These are phyloP conservation scores for Triticum aestivum DNA, from an alignment of 176 grass and related monocot species.

Conservation along the genomic window IWGSC_CS_RefSeq_v2.1 NC_057813.1:487392125-487392624, in stretches of 20 bases:
- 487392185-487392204: too few relatives aligned
- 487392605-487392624: conserved; percentile 37
- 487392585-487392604: background rate
- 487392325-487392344: background rate
- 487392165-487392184: too few relatives aligned
- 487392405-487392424: too few relatives aligned
- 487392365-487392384: background rate
- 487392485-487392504: conserved; percentile 8
- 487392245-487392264: background rate
- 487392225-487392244: background rate
- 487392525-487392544: conserved; percentile 51
- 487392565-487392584: conserved; percentile 28
- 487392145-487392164: background rate
- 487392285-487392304: background rate
- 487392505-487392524: conserved; percentile 5
- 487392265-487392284: background rate
- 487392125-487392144: background rate
- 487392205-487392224: too few relatives aligned
- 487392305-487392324: background rate
- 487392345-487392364: background rate
- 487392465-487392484: background rate
- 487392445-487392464: conserved; percentile 27
- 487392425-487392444: background rate
- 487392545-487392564: conserved; percentile 6
- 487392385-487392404: background rate